Conservation (phyloP, 2,329 filamentous ascomycete genomes). For the Aspergillus neoniger region DNA sequence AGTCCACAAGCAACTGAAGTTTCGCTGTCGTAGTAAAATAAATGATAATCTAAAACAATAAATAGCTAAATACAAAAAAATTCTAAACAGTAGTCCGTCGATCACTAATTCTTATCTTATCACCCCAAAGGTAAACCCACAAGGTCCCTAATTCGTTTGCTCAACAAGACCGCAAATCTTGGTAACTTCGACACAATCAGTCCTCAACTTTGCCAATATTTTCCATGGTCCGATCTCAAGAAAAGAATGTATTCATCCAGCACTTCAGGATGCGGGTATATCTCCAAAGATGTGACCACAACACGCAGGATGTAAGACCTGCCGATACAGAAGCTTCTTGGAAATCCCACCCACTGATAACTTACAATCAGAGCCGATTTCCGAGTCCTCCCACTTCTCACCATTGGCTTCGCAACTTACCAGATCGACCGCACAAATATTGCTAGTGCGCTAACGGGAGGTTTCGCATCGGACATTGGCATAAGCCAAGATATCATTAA, state of each 20-base stretch:
- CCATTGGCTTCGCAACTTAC: conserved; percentile 54
- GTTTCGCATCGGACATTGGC: conserved; percentile 47
- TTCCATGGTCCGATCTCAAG: too few species aligned
- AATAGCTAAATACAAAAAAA: too few species aligned
- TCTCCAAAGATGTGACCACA: not conserved
- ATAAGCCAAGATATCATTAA: conserved; percentile 54
- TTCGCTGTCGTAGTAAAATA: too few species aligned
- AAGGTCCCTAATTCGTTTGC: not conserved
- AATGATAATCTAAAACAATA: too few species aligned
- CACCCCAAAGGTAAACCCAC: conserved; percentile 1
- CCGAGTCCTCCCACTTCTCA: conserved; percentile 52
- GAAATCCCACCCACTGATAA: not conserved
- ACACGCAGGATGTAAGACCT: not conserved
- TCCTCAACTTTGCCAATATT: not conserved
- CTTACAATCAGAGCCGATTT: conserved; percentile 44
- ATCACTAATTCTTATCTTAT: conserved; percentile 4
- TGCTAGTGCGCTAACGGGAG: conserved; percentile 53
- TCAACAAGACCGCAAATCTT: not conserved
- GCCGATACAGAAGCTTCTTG: not conserved
- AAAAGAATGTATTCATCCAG: not conserved
- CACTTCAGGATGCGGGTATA: not conserved
- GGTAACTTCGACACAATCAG: not conserved
- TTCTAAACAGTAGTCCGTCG: too few species aligned
- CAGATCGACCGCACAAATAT: conserved; percentile 58
- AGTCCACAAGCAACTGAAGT: too few species aligned